Evolutionary conservation across 306 rosid genomes (phyloP), one percentile per base, ranked within the genome.

Genomic region (Alnus rubra): DNA sequence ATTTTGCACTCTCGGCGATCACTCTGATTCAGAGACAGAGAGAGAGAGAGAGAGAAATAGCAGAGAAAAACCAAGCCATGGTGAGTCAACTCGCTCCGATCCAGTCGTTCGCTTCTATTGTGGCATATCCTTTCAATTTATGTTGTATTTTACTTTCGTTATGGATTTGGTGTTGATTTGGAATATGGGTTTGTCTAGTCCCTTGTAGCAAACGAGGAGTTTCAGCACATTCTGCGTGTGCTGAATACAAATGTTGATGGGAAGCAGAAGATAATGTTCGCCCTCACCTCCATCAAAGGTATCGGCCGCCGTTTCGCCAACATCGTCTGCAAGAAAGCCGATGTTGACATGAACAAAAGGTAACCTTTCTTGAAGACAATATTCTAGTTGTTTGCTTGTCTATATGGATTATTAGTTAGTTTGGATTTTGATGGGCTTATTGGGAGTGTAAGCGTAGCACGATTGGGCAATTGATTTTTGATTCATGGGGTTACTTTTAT

Each of bases 201-300:
- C 79, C 84, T 89, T 55, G 90, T 89, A 11, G 89, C 92, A 35
- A 87, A 89, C 74, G 92, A 89, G 75, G 92, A 89, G 8, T 89
- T 89, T 58, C 92, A 89, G 82, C 92, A 87, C 87, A 89, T 89
- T 82, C 84, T 89, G 73, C 92, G 92, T 89, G 90, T 89, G 75
- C 83, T 82, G 74, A 89, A 89, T 75, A 89, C 92, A 48, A 89
- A 89, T 82, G 92, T 89, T 3, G 92, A 89, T 78, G 92, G 92
- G 4, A 87, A 89, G 84, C 89, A 87, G 81, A 89, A 81, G 80
- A 89, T 89, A 77, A 86, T 89, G 92, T 89, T 89, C 49, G 90
- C 92, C 10, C 82, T 89, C 7, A 89, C 92, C 80, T 87, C 92
- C 82, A 89, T 89, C 84, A 89, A 89, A 74, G 92, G 92, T 87